These are phyloP conservation scores for Calocybe cyanea DNA, from an alignment of 768 basidiomycete genomes.

Conservation along the genomic window DNA sequence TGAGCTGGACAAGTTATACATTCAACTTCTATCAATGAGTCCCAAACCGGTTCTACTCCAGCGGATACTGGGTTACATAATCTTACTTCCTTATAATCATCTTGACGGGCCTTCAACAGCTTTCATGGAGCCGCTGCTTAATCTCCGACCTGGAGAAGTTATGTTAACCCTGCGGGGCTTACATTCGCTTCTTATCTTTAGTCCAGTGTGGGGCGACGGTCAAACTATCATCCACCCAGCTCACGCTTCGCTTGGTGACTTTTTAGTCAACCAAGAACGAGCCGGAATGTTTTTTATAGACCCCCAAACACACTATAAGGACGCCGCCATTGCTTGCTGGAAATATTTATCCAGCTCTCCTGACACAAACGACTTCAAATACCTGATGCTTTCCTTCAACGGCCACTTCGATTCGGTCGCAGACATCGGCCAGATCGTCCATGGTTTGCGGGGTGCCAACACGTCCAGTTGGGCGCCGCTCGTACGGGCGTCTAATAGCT, in stretches of 20 bases:
- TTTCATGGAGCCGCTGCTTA: background rate
- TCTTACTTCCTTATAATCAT: background rate
- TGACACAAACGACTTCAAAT: no score
- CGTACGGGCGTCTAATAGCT: no score
- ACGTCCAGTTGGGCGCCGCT: no score
- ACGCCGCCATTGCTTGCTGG: no score
- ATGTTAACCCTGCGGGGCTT: background rate
- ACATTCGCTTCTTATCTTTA: background rate
- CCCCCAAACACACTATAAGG: no score
- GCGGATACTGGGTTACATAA: background rate
- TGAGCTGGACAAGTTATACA: background rate
- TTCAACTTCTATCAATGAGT: background rate
- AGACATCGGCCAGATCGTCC: no score
- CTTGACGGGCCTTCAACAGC: background rate
- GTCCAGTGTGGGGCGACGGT: background rate
- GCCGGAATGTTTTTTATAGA: no score
- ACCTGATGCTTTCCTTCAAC: no score
- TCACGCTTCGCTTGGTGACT: background rate
- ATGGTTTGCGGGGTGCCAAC: no score
- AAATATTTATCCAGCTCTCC: no score
- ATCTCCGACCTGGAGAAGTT: background rate
- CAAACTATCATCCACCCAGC: background rate
- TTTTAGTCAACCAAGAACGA: no score
- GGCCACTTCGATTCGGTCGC: no score
- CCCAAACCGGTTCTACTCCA: background rate